Conservation (phyloP, 306 rosid species). For the Prunus fruticosa region DNA sequence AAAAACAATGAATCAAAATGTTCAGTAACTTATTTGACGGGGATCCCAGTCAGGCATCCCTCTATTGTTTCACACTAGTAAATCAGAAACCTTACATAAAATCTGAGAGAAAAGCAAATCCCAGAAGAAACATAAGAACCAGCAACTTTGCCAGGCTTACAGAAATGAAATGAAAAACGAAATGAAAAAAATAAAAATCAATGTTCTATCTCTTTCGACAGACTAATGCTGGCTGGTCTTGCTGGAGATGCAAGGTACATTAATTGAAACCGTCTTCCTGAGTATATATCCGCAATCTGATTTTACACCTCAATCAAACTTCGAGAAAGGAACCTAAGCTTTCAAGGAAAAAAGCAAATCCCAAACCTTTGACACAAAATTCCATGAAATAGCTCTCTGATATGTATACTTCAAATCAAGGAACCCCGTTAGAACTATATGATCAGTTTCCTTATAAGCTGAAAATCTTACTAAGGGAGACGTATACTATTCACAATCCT, state of each 20-base stretch:
- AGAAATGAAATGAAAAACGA: slow-evolving; percentile 30
- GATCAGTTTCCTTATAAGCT: slow-evolving; percentile 60
- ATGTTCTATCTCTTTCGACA: slow-evolving; percentile 47
- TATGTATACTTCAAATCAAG: slow-evolving; percentile 58
- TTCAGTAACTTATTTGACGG: slow-evolving; percentile 46
- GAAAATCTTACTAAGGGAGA: slow-evolving; percentile 49
- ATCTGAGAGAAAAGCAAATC: slow-evolving; percentile 46
- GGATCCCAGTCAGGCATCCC: slow-evolving; percentile 52
- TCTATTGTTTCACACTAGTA: slow-evolving; percentile 43
- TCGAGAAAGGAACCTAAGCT: slow-evolving; percentile 57
- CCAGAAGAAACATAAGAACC: slow-evolving; percentile 44
- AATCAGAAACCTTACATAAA: slow-evolving; percentile 60
- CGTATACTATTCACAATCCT: slow-evolving; percentile 71
- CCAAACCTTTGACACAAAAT: slow-evolving; percentile 64
- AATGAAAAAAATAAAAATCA: slow-evolving; percentile 27
- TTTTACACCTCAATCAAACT: slow-evolving; percentile 71
- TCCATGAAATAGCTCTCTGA: slow-evolving; percentile 59
- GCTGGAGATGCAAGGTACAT: slow-evolving; percentile 52
- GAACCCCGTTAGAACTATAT: slow-evolving; percentile 73
- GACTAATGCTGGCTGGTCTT: slow-evolving; percentile 45
- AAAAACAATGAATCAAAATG: slow-evolving; percentile 35
- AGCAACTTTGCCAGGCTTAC: slow-evolving; percentile 58
- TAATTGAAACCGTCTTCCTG: slow-evolving; percentile 58
- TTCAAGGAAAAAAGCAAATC: slow-evolving; percentile 38
- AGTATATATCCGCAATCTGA: slow-evolving; percentile 31